Percentiles rank a stretch among this genome's conserved stretches.
These are phyloP conservation scores for Alternaria ventricosa DNA, from an alignment of 2,329 filamentous ascomycete species.

Conservation along the genomic window DNA sequence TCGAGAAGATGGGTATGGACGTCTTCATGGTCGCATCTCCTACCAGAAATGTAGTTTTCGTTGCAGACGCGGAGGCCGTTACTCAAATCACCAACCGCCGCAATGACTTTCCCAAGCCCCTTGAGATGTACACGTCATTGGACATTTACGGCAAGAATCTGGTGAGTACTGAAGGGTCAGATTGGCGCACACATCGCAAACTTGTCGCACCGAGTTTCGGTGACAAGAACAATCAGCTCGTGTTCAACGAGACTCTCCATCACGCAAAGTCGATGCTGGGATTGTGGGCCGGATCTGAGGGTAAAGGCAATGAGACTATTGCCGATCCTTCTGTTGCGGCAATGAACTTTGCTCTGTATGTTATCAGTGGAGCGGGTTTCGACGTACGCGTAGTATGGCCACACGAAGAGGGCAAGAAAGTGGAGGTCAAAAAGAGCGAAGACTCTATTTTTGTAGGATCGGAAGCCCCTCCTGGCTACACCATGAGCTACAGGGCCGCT, in stretches of 20 bases:
- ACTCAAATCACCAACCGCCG: constrained; percentile 69
- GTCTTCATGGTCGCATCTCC: constrained; percentile 70
- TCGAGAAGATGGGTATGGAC: constrained; percentile 64
- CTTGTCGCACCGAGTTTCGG: constrained; percentile 75
- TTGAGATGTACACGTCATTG: constrained; percentile 64
- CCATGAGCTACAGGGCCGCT: constrained; percentile 70
- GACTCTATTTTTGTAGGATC: constrained; percentile 43
- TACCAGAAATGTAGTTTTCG: constrained; percentile 59
- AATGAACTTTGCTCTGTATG: constrained; percentile 66
- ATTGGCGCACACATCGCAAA: constrained; percentile 77
- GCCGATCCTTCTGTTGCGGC: constrained; percentile 67
- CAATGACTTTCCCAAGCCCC: constrained; percentile 75
- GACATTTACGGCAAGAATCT: constrained; percentile 75
- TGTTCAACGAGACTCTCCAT: constrained; percentile 67
- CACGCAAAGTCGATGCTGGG: constrained; percentile 59
- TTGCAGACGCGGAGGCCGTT: constrained; percentile 69
- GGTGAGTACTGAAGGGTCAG: constrained; percentile 70
- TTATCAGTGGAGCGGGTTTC: constrained; percentile 75
- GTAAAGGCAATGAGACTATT: constrained; percentile 54
- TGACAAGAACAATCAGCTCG: constrained; percentile 74
- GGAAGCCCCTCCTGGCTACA: constrained; percentile 45
- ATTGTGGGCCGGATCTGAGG: constrained; percentile 39
- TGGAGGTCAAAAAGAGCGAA: constrained; percentile 32
- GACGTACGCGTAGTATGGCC: constrained; percentile 65
- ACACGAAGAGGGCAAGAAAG: constrained; percentile 60